These are phyloP conservation scores for Epichloe uncinata DNA, from an alignment of 2,329 filamentous ascomycete species.

Conservation along the genomic window DNA sequence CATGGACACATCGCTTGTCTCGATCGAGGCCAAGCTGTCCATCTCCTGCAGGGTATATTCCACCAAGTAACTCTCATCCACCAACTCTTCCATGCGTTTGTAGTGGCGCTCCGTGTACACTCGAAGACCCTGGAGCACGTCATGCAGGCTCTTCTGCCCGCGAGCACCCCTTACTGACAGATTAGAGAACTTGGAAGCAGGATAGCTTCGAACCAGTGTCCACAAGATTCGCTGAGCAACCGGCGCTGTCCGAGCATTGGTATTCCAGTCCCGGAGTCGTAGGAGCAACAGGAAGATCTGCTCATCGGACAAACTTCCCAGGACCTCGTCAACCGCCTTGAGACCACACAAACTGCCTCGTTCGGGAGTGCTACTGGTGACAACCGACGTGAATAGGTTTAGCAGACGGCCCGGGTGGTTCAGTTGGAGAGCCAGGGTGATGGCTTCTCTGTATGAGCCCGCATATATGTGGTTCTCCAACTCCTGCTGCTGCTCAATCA, in stretches of 20 bases:
- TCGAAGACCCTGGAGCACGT: conserved; percentile 74
- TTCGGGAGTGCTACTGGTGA: conserved; percentile 48
- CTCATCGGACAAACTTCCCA: conserved; percentile 66
- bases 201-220: conserved; percentile 68
- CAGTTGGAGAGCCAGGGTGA: conserved; percentile 79
- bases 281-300: conserved; percentile 76
- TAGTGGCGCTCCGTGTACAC: conserved; percentile 93
- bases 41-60: conserved; percentile 91
- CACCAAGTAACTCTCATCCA: conserved; percentile 88
- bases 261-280: conserved; percentile 90
- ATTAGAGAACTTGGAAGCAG: conserved; percentile 61
- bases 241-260: conserved; percentile 74
- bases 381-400: conserved; percentile 67
- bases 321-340: conserved; percentile 66
- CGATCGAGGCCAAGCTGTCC: conserved; percentile 52
- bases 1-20: conserved; percentile 21
- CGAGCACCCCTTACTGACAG: conserved; percentile 46
- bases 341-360: conserved; percentile 50
- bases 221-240: conserved; percentile 78
- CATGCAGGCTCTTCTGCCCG: conserved; percentile 57
- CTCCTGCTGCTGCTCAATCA: conserved; percentile 89
- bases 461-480: conserved; percentile 84
- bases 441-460: conserved; percentile 83
- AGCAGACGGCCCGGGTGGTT: conserved; percentile 88
- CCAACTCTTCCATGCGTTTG: conserved; percentile 72